These are phyloP conservation scores for Smallanthus sonchifolius DNA, from an alignment of 129 eudicot species.

Conservation along the genomic window DNA sequence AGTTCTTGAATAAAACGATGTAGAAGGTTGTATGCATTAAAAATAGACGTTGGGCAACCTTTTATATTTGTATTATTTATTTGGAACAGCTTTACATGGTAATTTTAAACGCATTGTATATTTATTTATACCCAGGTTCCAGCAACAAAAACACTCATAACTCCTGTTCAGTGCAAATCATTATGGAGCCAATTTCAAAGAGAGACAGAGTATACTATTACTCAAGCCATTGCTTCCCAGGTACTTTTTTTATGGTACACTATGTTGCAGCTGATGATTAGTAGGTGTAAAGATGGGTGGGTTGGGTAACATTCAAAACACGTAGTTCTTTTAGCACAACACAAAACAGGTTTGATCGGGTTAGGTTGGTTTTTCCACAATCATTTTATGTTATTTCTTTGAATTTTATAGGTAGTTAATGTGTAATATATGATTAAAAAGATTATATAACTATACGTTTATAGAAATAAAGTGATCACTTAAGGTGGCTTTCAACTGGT, in stretches of 20 bases:
- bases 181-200: constrained; percentile 88
- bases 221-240: constrained; percentile 93
- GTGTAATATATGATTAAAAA: neutral
- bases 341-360: neutral
- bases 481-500: neutral
- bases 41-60: neutral
- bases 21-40: neutral
- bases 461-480: neutral
- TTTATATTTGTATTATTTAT: neutral
- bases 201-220: constrained; percentile 89
- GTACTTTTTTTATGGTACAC: constrained; percentile 26
- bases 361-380: neutral
- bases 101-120: neutral
- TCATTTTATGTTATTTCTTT: too few species aligned
- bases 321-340: neutral
- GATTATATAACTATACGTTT: neutral
- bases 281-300: neutral
- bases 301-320: neutral
- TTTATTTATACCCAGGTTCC: constrained; percentile 54
- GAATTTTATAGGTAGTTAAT: neutral
- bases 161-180: constrained; percentile 93
- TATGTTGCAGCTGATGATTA: neutral
- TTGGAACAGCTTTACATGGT: neutral
- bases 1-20: neutral
- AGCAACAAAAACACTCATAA: constrained; percentile 72